Percentiles rank a stretch among this genome's conserved stretches.
Evolutionary conservation across 441 rosid genomes (phyloP).

Genomic region (Populus hybrid): DNA sequence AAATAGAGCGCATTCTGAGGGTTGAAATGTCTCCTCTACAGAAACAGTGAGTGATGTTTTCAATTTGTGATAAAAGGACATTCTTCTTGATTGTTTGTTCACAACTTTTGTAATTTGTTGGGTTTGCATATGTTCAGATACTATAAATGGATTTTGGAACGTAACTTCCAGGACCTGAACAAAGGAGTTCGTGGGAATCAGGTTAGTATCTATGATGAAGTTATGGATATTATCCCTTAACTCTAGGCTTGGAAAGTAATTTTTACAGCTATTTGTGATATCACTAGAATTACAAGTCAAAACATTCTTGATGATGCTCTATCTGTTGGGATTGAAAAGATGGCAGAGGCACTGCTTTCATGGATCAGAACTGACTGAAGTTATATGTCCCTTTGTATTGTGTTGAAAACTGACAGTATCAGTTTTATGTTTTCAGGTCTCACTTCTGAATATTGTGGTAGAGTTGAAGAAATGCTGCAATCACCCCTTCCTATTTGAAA

Average conservation of each 20-base stretch:
- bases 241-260: background rate
- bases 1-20: slow-evolving; percentile 98
- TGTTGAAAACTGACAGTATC: background rate
- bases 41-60: slow-evolving; percentile 70
- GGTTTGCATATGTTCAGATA: slow-evolving; percentile 51
- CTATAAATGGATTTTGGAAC: slow-evolving; percentile 99
- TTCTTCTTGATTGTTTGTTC: background rate
- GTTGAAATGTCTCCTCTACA: slow-evolving; percentile 99
- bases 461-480: slow-evolving; percentile 99
- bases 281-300: background rate
- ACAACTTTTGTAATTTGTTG: background rate
- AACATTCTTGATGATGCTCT: background rate
- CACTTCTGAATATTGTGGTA: slow-evolving; percentile 97
- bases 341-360: background rate
- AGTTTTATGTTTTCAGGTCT: slow-evolving; percentile 53
- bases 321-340: background rate
- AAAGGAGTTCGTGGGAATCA: slow-evolving; percentile 99
- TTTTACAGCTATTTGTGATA: background rate
- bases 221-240: background rate
- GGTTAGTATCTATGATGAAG: slow-evolving; percentile 40
- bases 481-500: slow-evolving; percentile 99
- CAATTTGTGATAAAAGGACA: slow-evolving; percentile 12
- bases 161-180: slow-evolving; percentile 98
- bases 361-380: background rate
- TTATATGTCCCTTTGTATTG: background rate